Conservation (phyloP, 352 stramenopile species). For the Phytophthora europaea region DNA sequence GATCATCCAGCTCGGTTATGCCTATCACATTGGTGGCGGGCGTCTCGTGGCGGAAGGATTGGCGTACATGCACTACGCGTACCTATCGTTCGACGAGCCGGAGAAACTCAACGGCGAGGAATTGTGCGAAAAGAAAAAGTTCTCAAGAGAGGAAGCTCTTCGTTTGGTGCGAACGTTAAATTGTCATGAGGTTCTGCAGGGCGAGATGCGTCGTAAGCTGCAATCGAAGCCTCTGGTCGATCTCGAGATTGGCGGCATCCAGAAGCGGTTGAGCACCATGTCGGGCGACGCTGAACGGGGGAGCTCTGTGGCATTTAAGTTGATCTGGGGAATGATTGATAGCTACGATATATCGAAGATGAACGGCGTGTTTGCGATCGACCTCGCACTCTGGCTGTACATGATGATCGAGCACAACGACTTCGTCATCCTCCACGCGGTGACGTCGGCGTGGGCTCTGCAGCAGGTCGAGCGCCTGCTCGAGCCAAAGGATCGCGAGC, state of each 20-base stretch:
- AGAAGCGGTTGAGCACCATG: conserved; percentile 41
- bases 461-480: conserved; percentile 50
- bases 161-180: conserved; percentile 27
- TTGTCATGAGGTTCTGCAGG: conserved; percentile 31
- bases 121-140: conserved; percentile 20
- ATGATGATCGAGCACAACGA: conserved; percentile 50
- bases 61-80: conserved; percentile 50
- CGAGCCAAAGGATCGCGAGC: conserved; percentile 29
- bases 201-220: conserved; percentile 38
- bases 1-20: conserved; percentile 54
- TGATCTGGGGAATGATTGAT: conserved; percentile 41
- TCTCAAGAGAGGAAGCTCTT: conserved; percentile 35
- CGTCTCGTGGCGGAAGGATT: conserved; percentile 51
- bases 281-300: conserved; percentile 38
- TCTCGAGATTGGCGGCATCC: conserved; percentile 29
- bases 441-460: conserved; percentile 50
- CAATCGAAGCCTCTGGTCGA: conserved; percentile 33
- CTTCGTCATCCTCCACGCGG: conserved; percentile 50
- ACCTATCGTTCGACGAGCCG: conserved; percentile 48
- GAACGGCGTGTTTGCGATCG: conserved; percentile 41
- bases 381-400: conserved; percentile 51
- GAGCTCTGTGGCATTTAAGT: conserved; percentile 33
- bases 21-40: conserved; percentile 46
- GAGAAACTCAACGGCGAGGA: conserved; percentile 19
- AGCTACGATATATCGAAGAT: conserved; percentile 45